Evolutionary conservation across 331 rosid species (phyloP), one percentile per base, ranked within the genome.

Genomic region (Quercus phellos): DNA sequence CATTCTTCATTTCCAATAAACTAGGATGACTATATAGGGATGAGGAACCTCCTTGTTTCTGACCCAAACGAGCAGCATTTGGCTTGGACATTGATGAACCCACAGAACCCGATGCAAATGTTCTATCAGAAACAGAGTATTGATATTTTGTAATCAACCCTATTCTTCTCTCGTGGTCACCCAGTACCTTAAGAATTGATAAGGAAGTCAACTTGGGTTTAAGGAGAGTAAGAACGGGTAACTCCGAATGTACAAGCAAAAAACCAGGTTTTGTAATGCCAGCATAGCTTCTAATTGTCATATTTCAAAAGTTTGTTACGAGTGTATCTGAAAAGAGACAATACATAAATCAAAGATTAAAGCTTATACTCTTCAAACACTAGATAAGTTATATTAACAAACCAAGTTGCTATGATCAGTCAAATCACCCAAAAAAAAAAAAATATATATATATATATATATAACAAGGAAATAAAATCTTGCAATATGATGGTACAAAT

Each of bases 1-100:
- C 97, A 66, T 90, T 93, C 86, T 84, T 93, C 96, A 91, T 93
- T 26, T 90, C 92, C 19, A 89, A 75, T 73, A 95, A 87, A 84
- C 99, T 89, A 60, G 99, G 99, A 78, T 88, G 98, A 71, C 74
- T 80, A 51, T 90, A 90, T 30, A 87, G 50, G 10, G 97, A 88
- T 10, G 99, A 84, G 12, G 89, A 66, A 11, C 87, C 87, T 55
- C 86, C 86, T 51, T 30, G 81, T 73, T 79, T 90, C 82, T 79
- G 75, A 75, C 77, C 84, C 80, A 79, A 51, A 27, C 79, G 60
- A 72, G 64, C 14, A 4, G 87, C 69, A 68, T 75, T 82, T 3
- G 26, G 17, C 63, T 78, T 89, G 16, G 90, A 70, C 8, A 55
- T 51, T 16, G 85, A 83, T 3, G 82, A 79, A 79, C 74, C 83